These are phyloP conservation scores for Suillus plorans DNA, from an alignment of 768 basidiomycete species.

Conservation along the genomic window DNA sequence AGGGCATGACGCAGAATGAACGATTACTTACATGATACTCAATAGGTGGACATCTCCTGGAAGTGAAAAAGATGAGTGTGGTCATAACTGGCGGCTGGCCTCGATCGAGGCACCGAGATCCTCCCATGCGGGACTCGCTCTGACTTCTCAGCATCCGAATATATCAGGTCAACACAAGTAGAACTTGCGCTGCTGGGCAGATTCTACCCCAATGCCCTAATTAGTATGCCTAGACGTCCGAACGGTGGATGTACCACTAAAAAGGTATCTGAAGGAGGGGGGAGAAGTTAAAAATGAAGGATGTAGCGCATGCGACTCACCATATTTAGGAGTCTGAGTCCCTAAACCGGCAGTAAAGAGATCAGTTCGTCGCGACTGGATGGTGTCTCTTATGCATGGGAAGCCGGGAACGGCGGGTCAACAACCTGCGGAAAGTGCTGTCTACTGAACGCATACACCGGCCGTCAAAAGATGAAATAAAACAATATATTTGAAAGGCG, in stretches of 20 bases:
- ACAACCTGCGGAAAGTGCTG: background rate
- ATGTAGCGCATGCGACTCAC: background rate
- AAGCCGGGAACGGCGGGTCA: background rate
- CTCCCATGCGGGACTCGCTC: background rate
- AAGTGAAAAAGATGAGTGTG: background rate
- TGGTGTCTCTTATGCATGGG: background rate
- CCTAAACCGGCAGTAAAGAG: background rate
- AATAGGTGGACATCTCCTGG: background rate
- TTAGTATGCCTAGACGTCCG: background rate
- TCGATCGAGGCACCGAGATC: background rate
- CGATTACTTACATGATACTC: background rate
- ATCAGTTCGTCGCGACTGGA: background rate
- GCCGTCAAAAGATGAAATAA: too few species aligned
- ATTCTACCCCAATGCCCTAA: background rate
- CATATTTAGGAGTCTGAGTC: background rate
- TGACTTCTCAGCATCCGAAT: background rate
- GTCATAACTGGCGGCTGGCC: background rate
- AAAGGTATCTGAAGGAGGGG: background rate
- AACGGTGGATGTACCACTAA: background rate
- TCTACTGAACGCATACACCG: background rate
- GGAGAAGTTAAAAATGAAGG: background rate
- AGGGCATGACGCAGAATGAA: background rate
- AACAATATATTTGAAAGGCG: background rate
- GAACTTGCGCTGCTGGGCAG: background rate
- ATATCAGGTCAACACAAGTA: background rate